A percentile compares a stretch with the other conserved stretches of the same genome.
Conservation (phyloP, 352 stramenopile species). For the Phytophthora pisi region DNA sequence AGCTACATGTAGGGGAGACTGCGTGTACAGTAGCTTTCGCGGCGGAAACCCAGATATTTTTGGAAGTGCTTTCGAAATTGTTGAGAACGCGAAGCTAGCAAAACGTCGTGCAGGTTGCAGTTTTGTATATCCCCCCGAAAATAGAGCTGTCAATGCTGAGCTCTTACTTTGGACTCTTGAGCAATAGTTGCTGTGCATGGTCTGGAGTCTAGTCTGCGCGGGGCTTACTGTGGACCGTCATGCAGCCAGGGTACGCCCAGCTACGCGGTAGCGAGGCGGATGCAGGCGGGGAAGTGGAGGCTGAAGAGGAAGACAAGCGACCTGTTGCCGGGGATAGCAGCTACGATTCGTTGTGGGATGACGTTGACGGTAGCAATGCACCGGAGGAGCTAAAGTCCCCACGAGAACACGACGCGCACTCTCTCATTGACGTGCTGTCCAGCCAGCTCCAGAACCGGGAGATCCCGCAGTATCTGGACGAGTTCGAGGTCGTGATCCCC, state of each 20-base stretch:
- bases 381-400: conserved; percentile 18
- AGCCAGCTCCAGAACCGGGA: conserved; percentile 44
- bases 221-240: conserved; percentile 5
- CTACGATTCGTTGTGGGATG: conserved; percentile 53
- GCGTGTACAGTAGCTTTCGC: no score
- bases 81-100: no score
- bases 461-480: conserved; percentile 65
- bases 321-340: not conserved
- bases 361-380: conserved; percentile 18
- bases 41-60: no score
- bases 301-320: conserved; percentile 5
- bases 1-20: no score
- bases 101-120: no score
- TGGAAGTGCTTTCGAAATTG: no score
- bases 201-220: conserved; percentile 1
- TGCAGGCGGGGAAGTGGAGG: not conserved
- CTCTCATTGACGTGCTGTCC: conserved; percentile 60
- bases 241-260: conserved; percentile 26
- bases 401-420: conserved; percentile 30
- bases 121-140: not conserved
- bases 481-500: conserved; percentile 74
- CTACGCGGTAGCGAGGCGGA: conserved; percentile 10
- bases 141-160: not conserved
- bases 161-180: not conserved
- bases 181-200: conserved; percentile 20